phyloP scores from a whole-genome alignment of 495 filamentous ascomycete species.

The Rostrohypoxylon terebratum region DNA sequence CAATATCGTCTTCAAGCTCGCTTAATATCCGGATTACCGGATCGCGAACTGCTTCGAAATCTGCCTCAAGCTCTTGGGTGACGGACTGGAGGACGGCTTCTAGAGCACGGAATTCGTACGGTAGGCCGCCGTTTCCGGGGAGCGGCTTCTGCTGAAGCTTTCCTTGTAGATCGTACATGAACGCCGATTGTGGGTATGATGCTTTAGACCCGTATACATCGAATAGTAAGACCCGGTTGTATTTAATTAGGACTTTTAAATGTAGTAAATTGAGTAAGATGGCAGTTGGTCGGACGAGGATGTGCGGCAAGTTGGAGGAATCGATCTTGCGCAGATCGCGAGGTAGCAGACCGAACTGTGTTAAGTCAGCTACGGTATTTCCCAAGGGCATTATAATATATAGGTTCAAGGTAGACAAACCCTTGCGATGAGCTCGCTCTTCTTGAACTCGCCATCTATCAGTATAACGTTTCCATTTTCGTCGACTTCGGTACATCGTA shows the following conservation, averaged over 20 bases:
- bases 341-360: conserved; percentile 91
- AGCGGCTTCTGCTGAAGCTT: conserved; percentile 68
- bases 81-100: conserved; percentile 86
- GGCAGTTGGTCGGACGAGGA: conserved; percentile 91
- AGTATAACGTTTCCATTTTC: conserved; percentile 93
- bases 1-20: conserved; percentile 96
- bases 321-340: conserved; percentile 98
- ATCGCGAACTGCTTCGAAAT: conserved; percentile 92
- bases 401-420: conserved; percentile 60
- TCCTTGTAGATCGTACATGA: conserved; percentile 89
- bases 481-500: conserved; percentile 96
- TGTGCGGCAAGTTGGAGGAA: conserved; percentile 96
- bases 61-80: conserved; percentile 86
- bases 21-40: conserved; percentile 88
- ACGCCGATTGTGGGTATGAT: conserved; percentile 93
- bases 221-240: conserved; percentile 92
- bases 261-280: conserved; percentile 96
- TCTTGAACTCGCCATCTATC: conserved; percentile 95
- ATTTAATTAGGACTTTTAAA: conserved; percentile 91
- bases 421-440: conserved; percentile 95
- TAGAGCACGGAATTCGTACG: conserved; percentile 79
- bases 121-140: conserved; percentile 65
- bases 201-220: conserved; percentile 96
- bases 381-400: not conserved
- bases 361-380: conserved; percentile 44